Evolutionary conservation across 1,284 basidiomycete genomes (phyloP).

Genomic region (Bondarzewia mesenterica): DNA sequence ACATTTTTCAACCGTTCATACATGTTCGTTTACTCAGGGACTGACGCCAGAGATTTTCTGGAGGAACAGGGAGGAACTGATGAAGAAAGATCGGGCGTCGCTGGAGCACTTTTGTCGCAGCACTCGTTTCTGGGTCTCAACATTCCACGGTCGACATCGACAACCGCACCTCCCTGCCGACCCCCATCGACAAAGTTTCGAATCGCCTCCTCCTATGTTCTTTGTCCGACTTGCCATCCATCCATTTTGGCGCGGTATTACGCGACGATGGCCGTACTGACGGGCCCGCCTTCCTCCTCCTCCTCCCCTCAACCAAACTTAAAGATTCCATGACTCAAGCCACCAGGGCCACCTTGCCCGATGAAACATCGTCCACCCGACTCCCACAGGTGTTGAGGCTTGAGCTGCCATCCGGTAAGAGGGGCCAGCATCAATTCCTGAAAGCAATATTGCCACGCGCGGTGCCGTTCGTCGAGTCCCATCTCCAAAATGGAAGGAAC

Average conservation of each 20-base stretch:
- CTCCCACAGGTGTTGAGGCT: constrained; percentile 20
- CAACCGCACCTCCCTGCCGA: constrained; percentile 16
- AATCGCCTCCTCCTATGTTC: constrained; percentile 18
- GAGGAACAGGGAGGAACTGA: constrained; percentile 44
- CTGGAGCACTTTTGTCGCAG: constrained; percentile 41
- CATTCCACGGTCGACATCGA: background rate
- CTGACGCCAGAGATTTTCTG: constrained; percentile 72
- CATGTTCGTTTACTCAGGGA: constrained; percentile 33
- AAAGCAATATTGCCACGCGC: constrained; percentile 39
- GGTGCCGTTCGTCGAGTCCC: constrained; percentile 35
- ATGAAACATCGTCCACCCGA: background rate
- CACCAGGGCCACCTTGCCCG: background rate
- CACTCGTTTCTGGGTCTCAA: constrained; percentile 26
- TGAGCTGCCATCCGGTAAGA: constrained; percentile 37
- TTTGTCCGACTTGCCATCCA: constrained; percentile 18
- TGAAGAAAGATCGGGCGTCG: constrained; percentile 35
- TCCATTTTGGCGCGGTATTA: constrained; percentile 4
- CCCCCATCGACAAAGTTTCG: constrained; percentile 16
- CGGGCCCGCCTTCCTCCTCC: constrained; percentile 6
- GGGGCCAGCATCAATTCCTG: constrained; percentile 43
- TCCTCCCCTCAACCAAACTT: background rate
- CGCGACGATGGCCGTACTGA: background rate
- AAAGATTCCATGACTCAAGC: background rate
- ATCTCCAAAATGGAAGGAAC: constrained; percentile 27
- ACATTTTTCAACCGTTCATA: no score